These are phyloP conservation scores for Zymoseptoria pseudotritici DNA, from an alignment of 2,329 filamentous ascomycete genomes.

Conservation along the genomic window DNA sequence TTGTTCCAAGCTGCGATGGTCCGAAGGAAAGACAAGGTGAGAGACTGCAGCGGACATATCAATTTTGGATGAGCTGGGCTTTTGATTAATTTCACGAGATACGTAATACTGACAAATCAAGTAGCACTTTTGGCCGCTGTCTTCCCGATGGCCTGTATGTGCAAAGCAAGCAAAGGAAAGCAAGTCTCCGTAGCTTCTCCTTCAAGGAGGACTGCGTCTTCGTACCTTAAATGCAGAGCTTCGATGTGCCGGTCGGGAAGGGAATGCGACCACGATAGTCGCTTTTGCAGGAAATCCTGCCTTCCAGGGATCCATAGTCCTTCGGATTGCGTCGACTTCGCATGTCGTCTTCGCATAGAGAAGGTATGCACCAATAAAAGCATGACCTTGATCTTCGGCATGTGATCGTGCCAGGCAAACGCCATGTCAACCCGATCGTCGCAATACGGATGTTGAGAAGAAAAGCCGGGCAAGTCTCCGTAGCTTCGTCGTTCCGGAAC, in stretches of 20 bases:
- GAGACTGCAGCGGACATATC: background rate
- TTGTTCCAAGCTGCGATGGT: too few relatives aligned
- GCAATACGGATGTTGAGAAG: background rate
- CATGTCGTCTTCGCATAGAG: background rate
- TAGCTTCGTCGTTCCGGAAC: background rate
- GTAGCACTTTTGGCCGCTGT: background rate
- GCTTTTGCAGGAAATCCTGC: background rate
- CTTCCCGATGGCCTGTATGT: background rate
- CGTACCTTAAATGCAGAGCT: background rate
- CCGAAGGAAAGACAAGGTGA: too few relatives aligned
- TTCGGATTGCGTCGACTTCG: too few relatives aligned
- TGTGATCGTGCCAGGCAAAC: background rate
- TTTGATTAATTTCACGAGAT: background rate
- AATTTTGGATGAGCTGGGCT: background rate
- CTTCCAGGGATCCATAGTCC: too few relatives aligned
- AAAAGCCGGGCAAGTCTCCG: background rate
- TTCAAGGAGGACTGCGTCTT: background rate
- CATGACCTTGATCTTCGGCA: background rate
- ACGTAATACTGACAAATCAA: background rate
- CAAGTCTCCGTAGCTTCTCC: background rate
- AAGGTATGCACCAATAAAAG: background rate
- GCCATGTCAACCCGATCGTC: background rate
- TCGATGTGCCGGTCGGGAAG: background rate
- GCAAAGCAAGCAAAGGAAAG: background rate
- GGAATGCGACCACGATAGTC: background rate